Base-by-base conservation (phyloP, 2,329 filamentous ascomycete species). In the Cordyceps cateniannulata region DNA sequence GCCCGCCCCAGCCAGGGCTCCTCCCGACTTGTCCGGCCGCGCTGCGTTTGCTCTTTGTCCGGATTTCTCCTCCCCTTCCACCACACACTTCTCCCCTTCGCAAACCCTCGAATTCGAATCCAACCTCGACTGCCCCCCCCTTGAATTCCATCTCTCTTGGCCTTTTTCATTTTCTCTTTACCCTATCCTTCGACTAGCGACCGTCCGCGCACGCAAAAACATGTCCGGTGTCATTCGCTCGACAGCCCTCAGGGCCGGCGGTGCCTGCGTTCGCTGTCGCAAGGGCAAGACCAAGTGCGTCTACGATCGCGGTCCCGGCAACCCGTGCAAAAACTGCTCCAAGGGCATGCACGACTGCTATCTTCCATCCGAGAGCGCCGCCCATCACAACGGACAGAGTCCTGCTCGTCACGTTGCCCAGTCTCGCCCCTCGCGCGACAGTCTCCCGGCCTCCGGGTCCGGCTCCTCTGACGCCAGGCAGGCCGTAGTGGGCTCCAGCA, bases 301-400 rank as follows among this genome's bases (percentile, higher is more conserved):
- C 67, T 85, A 85, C 73, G 83, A 85, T 64, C 85, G 83, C 66
- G 82, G 82, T 56, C 77, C 81, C 69, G 80, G 82, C n/a, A 80
- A 82, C n/a, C 83, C 83, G 14, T 85, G 83, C 75, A 83, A 83
- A 70, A 85, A 85, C 72, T 85, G 83, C 72, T 81, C 81, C 52
- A 85, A 85, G 72, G 83, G 83, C 62, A 81, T 85, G 80, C 83
- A 85, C 71, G 82, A 85, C 61, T 85, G 83, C 73, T 85, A 85
- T 70, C 73, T 85, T 22, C 83, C 83, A 44, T 85, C 82, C 32
- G 83, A 85, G 73, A 82, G 78, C 63, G 80, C 83, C 76, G 79
- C 80, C 65, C 82, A 85, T 69, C 80, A 83, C 64, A 81, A 84
- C 66, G 82, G 82, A 62, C 81, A 84, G 63, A 84, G 81, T 62